Percentiles rank a stretch among this genome's conserved stretches.
phyloP scores from a whole-genome alignment of 257 asterid species.

The Capsicum baccatum region DNA sequence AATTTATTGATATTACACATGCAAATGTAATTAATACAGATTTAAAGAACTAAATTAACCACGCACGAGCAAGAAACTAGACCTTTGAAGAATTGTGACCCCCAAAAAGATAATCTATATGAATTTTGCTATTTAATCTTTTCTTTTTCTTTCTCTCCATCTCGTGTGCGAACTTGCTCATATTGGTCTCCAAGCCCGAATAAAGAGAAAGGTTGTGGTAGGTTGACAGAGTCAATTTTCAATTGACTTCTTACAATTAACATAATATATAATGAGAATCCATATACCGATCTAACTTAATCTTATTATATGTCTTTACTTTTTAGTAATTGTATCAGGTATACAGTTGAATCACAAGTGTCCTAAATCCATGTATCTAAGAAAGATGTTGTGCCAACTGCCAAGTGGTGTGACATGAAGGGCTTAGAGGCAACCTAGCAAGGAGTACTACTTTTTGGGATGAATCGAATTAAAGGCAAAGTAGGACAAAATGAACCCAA shows the following conservation, averaged over 20 bases:
- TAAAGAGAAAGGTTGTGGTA: not conserved
- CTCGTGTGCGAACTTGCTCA: not conserved
- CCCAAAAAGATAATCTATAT: too few species aligned
- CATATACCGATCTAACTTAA: not conserved
- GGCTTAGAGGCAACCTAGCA: not conserved
- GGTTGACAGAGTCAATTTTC: too few species aligned
- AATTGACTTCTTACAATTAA: not conserved
- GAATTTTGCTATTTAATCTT: not conserved
- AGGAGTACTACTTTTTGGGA: not conserved
- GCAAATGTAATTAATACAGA: not conserved
- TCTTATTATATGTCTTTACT: not conserved
- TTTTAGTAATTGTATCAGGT: not conserved
- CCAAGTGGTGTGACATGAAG: slow-evolving; percentile 8
- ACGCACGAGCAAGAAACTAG: too few species aligned
- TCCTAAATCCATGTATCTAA: not conserved
- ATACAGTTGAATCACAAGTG: not conserved
- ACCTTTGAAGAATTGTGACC: too few species aligned
- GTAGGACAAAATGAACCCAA: slow-evolving; percentile 31
- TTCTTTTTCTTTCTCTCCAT: not conserved
- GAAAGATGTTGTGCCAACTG: not conserved
- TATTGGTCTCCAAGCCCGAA: not conserved
- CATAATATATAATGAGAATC: not conserved
- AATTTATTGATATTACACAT: not conserved
- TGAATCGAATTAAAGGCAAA: slow-evolving; percentile 15
- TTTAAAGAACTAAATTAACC: too few species aligned